Base-by-base conservation (phyloP, 257 asterid species). In the Nicotiana tabacum region DNA sequence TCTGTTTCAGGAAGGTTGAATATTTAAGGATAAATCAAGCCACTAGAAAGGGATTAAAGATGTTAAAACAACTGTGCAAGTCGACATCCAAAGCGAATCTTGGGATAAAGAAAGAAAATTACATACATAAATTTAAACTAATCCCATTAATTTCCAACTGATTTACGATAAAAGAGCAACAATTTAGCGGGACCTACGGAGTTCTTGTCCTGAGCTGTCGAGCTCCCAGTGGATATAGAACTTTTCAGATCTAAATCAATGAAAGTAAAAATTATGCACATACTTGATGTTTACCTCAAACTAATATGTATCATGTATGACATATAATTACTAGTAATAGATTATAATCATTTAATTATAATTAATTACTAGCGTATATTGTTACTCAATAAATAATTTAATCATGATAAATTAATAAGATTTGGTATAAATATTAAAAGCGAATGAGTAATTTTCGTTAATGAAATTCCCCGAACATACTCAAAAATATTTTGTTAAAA, bases 11-110 rank as follows among this genome's bases (percentile, higher is more conserved):
- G 11, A 69, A 39, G 57, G 43, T 37, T 39, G 77, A n/a, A 39
- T 69, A 21, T 70, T 69, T 70, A 43, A 43, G 46, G 11, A 70
- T 70, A 43, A 21, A 43, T 1, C 46, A 70, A 53, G 10, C 11
- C 16, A 70, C 35, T 21, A 70, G 35, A 12, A 70, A 70, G 58
- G 5, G 58, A 70, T 43, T 46, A 64, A 60, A 17, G 83, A 65
- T 46, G 29, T 67, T 70, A 81, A 88, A 86, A 62, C 82, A 84
- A 67, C 81, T 10, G 80, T 80, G 77, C 61, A 60, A 78, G 88
- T 87, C 90, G 68, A 65, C 80, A 51, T 88, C 81, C 5, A 68
- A n/a, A 46, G 72, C 83, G 85, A 86, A 87, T 87, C 83, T 81
- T 43, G 18, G 72, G 86, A 87, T 67, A 82, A 83, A 81, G 86